These are phyloP conservation scores for Diaporthe ampelina DNA, from an alignment of 2,329 filamentous ascomycete genomes.

Conservation along the genomic window DNA sequence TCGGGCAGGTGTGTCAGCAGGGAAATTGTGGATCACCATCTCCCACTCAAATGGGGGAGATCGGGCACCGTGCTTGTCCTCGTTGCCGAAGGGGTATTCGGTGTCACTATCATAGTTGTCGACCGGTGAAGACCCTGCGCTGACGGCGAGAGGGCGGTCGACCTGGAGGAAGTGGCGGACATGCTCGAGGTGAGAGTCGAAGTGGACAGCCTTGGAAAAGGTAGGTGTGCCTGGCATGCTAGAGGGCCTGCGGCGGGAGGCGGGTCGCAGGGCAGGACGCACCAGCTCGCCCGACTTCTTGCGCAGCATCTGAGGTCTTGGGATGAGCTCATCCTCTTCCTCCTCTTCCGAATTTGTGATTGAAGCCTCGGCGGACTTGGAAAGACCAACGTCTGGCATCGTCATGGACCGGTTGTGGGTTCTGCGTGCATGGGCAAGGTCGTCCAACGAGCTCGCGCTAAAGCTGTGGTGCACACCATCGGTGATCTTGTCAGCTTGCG, in stretches of 20 bases:
- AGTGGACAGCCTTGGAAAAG: slow-evolving; percentile 97
- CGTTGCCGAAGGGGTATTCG: slow-evolving; percentile 86
- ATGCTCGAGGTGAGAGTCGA: slow-evolving; percentile 95
- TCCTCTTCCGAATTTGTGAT: slow-evolving; percentile 72
- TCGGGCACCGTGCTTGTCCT: slow-evolving; percentile 58
- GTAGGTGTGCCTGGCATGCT: slow-evolving; percentile 98
- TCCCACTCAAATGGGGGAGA: slow-evolving; percentile 84
- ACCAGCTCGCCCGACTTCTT: slow-evolving; percentile 99
- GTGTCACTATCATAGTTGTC: slow-evolving; percentile 88
- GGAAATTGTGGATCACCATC: slow-evolving; percentile 87
- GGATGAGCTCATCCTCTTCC: slow-evolving; percentile 68
- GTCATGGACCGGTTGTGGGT: slow-evolving; percentile 68
- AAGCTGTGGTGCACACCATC: slow-evolving; percentile 62
- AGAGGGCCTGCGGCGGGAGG: slow-evolving; percentile 85
- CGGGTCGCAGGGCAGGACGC: slow-evolving; percentile 86
- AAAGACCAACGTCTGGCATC: slow-evolving; percentile 63
- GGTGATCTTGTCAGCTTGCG: slow-evolving; percentile 50
- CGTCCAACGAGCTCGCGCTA: slow-evolving; percentile 61
- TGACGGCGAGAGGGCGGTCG: slow-evolving; percentile 95
- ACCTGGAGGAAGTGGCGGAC: slow-evolving; percentile 96
- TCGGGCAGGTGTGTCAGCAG: slow-evolving; percentile 73
- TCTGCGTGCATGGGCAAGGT: slow-evolving; percentile 57
- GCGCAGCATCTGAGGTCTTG: slow-evolving; percentile 91
- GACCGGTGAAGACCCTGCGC: slow-evolving; percentile 90
- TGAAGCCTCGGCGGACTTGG: slow-evolving; percentile 64